These are phyloP conservation scores for Xylaria sp. DNA, from an alignment of 2,329 filamentous ascomycete genomes.

Conservation along the genomic window DNA sequence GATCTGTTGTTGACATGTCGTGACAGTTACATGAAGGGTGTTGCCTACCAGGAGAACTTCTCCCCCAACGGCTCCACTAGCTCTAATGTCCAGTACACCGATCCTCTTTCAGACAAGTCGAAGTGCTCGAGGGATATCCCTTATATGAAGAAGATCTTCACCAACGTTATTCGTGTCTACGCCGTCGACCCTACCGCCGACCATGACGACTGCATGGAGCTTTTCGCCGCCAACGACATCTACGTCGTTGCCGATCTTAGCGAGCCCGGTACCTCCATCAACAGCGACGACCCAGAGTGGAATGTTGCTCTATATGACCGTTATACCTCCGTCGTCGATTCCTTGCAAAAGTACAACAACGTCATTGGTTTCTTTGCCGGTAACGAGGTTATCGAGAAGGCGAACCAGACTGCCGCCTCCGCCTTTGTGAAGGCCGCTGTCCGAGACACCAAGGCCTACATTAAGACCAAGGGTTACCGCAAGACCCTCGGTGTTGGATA, in stretches of 20 bases:
- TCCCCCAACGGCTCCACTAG: slow-evolving; percentile 60
- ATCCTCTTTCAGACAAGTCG: slow-evolving; percentile 79
- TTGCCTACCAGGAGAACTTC: slow-evolving; percentile 92
- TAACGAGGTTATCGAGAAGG: slow-evolving; percentile 93
- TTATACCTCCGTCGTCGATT: slow-evolving; percentile 86
- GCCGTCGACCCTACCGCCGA: slow-evolving; percentile 83
- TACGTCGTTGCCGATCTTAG: slow-evolving; percentile 94
- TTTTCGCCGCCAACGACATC: slow-evolving; percentile 86
- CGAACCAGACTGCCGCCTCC: slow-evolving; percentile 88
- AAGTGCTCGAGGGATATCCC: slow-evolving; percentile 88
- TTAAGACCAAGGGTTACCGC: slow-evolving; percentile 81
- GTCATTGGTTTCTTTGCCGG: slow-evolving; percentile 97
- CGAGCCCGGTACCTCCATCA: slow-evolving; percentile 84
- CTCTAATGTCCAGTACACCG: slow-evolving; percentile 71
- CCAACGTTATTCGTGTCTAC: slow-evolving; percentile 96
- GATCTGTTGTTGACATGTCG: slow-evolving; percentile 33
- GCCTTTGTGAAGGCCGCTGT: slow-evolving; percentile 98
- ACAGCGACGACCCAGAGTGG: slow-evolving; percentile 83
- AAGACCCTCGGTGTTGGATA: slow-evolving; percentile 86
- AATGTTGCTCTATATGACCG: slow-evolving; percentile 79
- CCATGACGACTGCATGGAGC: slow-evolving; percentile 85
- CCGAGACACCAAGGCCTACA: slow-evolving; percentile 94
- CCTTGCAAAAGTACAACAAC: slow-evolving; percentile 85
- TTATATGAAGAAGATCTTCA: slow-evolving; percentile 78
- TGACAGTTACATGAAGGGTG: slow-evolving; percentile 79